Percentiles rank a stretch among this genome's conserved stretches.
Conservation (phyloP, 352 stramenopile genomes). For the Globisporangium echinulatum region DNA sequence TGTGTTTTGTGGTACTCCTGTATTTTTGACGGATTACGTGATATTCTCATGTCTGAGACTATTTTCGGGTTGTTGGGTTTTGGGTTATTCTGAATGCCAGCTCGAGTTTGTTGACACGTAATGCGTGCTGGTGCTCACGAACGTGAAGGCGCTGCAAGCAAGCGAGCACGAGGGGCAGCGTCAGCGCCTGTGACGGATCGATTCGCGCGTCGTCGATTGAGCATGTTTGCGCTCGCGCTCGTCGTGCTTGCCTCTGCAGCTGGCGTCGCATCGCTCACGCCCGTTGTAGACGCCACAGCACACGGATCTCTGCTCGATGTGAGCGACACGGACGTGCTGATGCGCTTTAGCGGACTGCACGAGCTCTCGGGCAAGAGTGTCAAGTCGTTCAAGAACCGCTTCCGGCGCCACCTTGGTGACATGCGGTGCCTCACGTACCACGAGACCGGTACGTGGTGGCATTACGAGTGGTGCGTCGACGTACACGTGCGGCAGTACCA, state of each 20-base stretch:
- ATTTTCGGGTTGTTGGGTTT: too few relatives aligned
- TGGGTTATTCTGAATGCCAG: too few relatives aligned
- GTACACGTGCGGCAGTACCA: constrained; percentile 68
- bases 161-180: neutral
- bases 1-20: too few relatives aligned
- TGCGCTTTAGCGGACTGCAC: constrained; percentile 48
- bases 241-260: constrained; percentile 1
- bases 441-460: constrained; percentile 61
- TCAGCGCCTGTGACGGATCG: neutral
- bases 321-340: constrained; percentile 5
- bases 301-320: neutral
- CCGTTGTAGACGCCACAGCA: neutral
- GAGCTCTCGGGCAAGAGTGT: constrained; percentile 58
- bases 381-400: constrained; percentile 61
- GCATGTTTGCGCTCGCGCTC: neutral
- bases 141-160: neutral
- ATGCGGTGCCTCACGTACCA: constrained; percentile 58
- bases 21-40: too few relatives aligned
- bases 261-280: neutral
- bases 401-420: constrained; percentile 46
- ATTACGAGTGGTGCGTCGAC: constrained; percentile 83
- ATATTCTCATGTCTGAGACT: too few relatives aligned
- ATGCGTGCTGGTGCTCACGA: too few relatives aligned
- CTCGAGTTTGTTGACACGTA: too few relatives aligned
- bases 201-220: neutral